Conservation (phyloP, 306 rosid species). For the Gastrolobium bilobum region DNA sequence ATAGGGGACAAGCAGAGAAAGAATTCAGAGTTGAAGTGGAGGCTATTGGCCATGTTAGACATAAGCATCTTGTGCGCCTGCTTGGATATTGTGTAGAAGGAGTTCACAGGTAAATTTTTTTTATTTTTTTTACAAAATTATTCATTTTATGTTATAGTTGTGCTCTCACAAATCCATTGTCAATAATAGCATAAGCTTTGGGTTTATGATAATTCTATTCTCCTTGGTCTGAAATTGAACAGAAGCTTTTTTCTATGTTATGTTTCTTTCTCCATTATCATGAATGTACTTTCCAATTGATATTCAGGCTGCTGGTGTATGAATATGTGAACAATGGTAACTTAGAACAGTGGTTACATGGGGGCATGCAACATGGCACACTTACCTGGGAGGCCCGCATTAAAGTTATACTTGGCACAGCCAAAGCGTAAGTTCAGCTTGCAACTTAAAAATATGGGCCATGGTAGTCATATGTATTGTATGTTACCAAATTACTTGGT, state of each 20-base stretch:
- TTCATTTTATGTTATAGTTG: not conserved
- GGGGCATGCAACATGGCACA: constrained; percentile 81
- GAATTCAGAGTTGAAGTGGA: constrained; percentile 99
- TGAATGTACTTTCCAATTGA: constrained; percentile 22
- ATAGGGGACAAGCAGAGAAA: constrained; percentile 98
- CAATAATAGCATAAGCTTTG: constrained; percentile 9
- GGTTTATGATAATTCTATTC: constrained; percentile 16
- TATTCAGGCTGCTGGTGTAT: constrained; percentile 87
- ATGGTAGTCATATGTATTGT: not conserved
- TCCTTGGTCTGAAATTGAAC: constrained; percentile 24
- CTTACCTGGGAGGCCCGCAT: constrained; percentile 95
- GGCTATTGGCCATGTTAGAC: constrained; percentile 98
- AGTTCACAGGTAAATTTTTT: constrained; percentile 75
- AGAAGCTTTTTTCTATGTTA: constrained; percentile 3
- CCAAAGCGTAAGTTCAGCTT: constrained; percentile 86
- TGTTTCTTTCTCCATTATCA: constrained; percentile 28
- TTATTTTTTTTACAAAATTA: constrained; percentile 5
- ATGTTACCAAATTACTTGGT: constrained; percentile 17
- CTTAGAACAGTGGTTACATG: constrained; percentile 97
- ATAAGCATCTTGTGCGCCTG: constrained; percentile 93
- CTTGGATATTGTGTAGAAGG: constrained; percentile 96
- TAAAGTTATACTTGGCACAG: constrained; percentile 90
- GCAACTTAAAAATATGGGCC: constrained; percentile 26
- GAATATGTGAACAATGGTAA: constrained; percentile 97
- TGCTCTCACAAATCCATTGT: constrained; percentile 35